A percentile compares a stretch with the other conserved stretches of the same genome.
phyloP scores from a whole-genome alignment of 495 filamentous ascomycete species.

The Xylaria venustula region DNA sequence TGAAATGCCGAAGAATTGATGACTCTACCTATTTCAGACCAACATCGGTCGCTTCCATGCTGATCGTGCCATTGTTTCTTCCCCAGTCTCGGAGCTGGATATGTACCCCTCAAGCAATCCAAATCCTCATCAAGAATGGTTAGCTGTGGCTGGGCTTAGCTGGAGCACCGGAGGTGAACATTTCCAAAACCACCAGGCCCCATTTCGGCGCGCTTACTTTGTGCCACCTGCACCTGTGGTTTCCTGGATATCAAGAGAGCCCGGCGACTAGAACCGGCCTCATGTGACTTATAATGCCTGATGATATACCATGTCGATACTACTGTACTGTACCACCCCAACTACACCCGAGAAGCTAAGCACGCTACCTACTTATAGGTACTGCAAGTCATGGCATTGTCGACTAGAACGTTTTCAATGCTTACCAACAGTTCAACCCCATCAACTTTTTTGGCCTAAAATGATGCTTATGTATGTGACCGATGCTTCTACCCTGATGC shows the following conservation, averaged over 20 bases:
- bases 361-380: background rate
- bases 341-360: background rate
- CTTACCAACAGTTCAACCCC: no score
- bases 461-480: background rate
- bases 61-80: background rate
- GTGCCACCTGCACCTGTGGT: background rate
- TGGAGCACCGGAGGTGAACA: background rate
- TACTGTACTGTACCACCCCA: no score
- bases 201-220: background rate
- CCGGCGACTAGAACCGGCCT: background rate
- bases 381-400: no score
- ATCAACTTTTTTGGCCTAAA: no score
- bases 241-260: background rate
- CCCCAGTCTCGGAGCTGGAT: background rate
- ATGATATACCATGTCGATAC: conserved; percentile 10
- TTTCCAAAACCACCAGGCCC: no score
- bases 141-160: background rate
- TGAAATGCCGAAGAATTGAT: background rate
- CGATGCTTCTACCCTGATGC: background rate
- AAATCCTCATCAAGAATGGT: background rate
- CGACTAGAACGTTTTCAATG: no score
- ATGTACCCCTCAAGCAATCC: background rate
- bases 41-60: background rate
- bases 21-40: background rate
- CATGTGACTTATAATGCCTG: background rate